Conservation (phyloP, 352 stramenopile genomes). For the Thraustochytrium striatum region DNA sequence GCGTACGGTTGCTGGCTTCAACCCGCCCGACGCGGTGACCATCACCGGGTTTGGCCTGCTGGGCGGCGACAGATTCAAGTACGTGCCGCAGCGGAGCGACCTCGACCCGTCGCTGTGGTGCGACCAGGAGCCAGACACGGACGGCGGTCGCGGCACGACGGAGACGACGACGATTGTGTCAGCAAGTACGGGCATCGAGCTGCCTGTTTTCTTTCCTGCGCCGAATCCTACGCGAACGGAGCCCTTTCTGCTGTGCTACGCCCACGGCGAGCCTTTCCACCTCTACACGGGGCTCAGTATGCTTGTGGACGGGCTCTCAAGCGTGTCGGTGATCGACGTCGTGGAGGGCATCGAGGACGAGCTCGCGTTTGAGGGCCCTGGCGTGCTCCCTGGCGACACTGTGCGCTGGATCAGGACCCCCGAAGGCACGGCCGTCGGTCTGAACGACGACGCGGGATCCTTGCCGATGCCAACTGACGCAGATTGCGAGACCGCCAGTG, state of each 20-base stretch:
- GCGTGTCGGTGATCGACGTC: not conserved
- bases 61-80: not conserved
- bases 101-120: not conserved
- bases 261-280: constrained; percentile 6
- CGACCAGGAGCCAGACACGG: not conserved
- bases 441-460: too few species aligned
- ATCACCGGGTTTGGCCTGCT: not conserved
- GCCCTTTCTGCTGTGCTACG: constrained; percentile 1
- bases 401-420: not conserved
- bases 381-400: not conserved
- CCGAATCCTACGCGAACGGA: not conserved
- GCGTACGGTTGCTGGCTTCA: not conserved
- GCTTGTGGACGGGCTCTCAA: not conserved
- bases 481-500: not conserved
- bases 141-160: not conserved
- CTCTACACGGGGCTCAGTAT: not conserved
- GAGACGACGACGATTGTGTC: not conserved
- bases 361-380: not conserved
- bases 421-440: not conserved
- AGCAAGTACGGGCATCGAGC: not conserved
- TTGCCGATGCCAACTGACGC: not conserved
- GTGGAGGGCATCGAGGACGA: not conserved
- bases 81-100: not conserved
- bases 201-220: not conserved
- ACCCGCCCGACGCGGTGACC: not conserved